Evolutionary conservation across 345 rosid genomes (phyloP).

Genomic region (Rhodamnia argentea): DNA sequence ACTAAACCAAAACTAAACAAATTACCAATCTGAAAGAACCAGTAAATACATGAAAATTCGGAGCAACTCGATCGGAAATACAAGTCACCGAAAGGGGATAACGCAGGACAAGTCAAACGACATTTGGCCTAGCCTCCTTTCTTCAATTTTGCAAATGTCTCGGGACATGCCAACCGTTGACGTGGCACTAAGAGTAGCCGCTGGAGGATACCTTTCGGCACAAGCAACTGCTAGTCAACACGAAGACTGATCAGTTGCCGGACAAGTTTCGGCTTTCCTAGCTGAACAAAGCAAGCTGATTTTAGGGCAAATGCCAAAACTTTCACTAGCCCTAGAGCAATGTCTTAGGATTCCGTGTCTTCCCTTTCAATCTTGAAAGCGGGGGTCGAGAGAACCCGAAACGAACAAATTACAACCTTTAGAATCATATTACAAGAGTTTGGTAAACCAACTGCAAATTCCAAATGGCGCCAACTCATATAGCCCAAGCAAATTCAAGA

Average conservation of each 20-base stretch:
- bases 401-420: neutral
- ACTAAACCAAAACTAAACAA: neutral
- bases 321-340: neutral
- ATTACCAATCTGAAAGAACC: neutral
- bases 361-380: neutral
- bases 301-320: slow-evolving; percentile 26
- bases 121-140: slow-evolving; percentile 51
- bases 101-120: neutral
- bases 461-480: neutral
- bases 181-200: slow-evolving; percentile 41
- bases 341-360: neutral
- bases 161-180: slow-evolving; percentile 41
- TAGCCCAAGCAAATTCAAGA: neutral
- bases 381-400: neutral
- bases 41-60: neutral
- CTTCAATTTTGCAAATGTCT: slow-evolving; percentile 53
- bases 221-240: slow-evolving; percentile 17
- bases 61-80: neutral
- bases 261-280: slow-evolving; percentile 20
- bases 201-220: slow-evolving; percentile 23
- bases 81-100: neutral
- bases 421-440: neutral
- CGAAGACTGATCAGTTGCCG: neutral
- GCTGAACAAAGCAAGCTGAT: slow-evolving; percentile 10
- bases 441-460: neutral